Conservation (phyloP, 805 yeast genomes). For the Saccharomycopsis sp. region DNA sequence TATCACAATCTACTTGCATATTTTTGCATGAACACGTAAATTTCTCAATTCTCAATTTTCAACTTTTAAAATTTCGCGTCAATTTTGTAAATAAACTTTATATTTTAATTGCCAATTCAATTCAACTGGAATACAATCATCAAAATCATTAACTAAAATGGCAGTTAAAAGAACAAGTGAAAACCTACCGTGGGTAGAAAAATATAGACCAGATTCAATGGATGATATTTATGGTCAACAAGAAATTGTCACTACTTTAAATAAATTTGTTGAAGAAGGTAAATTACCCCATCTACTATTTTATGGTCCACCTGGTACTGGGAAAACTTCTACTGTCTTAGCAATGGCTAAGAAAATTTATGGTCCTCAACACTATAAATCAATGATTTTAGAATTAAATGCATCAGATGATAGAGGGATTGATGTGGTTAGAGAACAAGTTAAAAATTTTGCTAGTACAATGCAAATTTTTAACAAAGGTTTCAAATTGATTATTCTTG, state of each 20-base stretch:
- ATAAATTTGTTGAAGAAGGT: conserved; percentile 74
- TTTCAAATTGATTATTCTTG: conserved; percentile 83
- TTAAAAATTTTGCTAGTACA: conserved; percentile 92
- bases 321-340: conserved; percentile 80
- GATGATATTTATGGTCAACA: conserved; percentile 90
- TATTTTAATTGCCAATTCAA: no score
- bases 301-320: conserved; percentile 95
- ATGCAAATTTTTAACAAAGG: conserved; percentile 84
- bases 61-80: no score
- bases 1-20: no score
- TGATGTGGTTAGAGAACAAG: conserved; percentile 94
- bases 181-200: conserved; percentile 85
- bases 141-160: no score
- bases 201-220: conserved; percentile 77
- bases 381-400: conserved; percentile 89
- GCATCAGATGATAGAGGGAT: conserved; percentile 98
- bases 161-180: conserved; percentile 22
- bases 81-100: no score
- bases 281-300: conserved; percentile 84
- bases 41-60: no score
- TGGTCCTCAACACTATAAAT: conserved; percentile 63
- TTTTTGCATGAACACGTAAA: no score
- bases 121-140: no score
- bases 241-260: conserved; percentile 59
- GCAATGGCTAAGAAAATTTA: conserved; percentile 83